Evolutionary conservation across 352 stramenopile species (phyloP), one percentile per base, ranked within the genome.

Genomic region (Pythium folliculosum): DNA sequence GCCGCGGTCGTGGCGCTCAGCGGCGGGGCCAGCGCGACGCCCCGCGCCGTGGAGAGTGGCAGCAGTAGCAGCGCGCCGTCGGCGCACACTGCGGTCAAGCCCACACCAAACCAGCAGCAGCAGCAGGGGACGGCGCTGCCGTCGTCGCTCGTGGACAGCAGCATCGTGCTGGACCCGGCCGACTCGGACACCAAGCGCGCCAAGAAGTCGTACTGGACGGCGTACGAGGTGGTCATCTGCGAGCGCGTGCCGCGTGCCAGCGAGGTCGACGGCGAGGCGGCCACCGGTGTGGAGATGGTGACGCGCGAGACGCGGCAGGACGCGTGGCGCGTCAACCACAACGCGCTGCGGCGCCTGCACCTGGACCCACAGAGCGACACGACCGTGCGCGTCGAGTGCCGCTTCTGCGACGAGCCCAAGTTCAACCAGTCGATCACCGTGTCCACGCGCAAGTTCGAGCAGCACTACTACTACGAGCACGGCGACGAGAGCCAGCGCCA

Each of bases 161-260:
- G 59, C 23, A n/a, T 65, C 21, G 30, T 62, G 10, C 35, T 72
- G 44, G 55, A 73, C 35, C 55, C 67, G 13, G 55, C 62, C 21
- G 67, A 73, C 22, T 73, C 67, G 19, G 67, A 73, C 55, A 73
- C 67, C 19, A 73, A 73, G 61, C 67, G 67, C 23, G 67, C 49
- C n/a, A 73, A 73, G 67, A 73, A 73, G 50, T 63, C 61, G 22
- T 73, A 73, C 60, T 73, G 67, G 67, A 73, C 67, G 17, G 67
- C 67, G 49, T 73, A 69, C 35, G 67, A 73, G 22, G 61, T 73
- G 13, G 67, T 73, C 27, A 69, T 73, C 49, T 66, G 45, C 38
- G 60, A 73, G 55, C 49, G 52, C 6, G 48, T 66, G 40, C 50
- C 14, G 35, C 37, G n/a, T 50, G 49, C 19, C 5, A 43, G 23